Conservation (phyloP, 2,329 filamentous ascomycete genomes). For the Aspergillus ustus region DNA sequence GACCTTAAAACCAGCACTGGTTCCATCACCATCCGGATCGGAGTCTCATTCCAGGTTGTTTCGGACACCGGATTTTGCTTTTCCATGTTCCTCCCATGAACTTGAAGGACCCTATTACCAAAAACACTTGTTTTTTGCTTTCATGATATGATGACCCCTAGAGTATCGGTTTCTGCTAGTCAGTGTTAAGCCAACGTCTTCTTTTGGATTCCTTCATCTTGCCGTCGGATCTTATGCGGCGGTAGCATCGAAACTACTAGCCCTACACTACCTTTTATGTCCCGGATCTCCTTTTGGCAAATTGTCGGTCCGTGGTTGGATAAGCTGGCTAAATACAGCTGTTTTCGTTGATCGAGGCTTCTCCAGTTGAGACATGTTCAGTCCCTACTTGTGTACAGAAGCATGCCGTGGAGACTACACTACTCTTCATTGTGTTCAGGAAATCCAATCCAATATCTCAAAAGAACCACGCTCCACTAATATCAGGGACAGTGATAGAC, state of each 20-base stretch:
- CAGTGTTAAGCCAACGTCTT: not conserved
- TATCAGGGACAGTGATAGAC: conserved; percentile 8
- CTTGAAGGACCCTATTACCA: not conserved
- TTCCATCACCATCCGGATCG: not conserved
- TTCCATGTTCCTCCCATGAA: not conserved
- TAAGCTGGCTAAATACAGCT: not conserved
- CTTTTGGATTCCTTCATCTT: not conserved
- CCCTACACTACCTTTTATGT: not conserved
- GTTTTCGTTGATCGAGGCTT: not conserved
- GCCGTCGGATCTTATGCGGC: not conserved
- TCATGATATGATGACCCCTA: not conserved
- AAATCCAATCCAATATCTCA: not conserved
- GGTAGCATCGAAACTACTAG: not conserved
- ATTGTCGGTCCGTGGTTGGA: not conserved
- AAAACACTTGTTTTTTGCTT: not conserved
- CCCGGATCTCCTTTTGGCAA: not conserved
- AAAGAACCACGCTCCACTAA: not conserved
- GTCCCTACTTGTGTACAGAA: conserved; percentile 24
- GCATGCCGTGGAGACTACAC: conserved; percentile 24
- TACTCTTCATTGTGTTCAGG: conserved; percentile 13
- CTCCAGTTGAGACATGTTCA: conserved; percentile 20
- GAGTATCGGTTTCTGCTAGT: not conserved
- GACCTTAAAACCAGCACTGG: not conserved
- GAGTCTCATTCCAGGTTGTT: not conserved
- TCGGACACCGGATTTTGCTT: not conserved